These are phyloP conservation scores for Lactuca saligna DNA, from an alignment of 129 eudicot genomes.

Conservation along the genomic window DNA sequence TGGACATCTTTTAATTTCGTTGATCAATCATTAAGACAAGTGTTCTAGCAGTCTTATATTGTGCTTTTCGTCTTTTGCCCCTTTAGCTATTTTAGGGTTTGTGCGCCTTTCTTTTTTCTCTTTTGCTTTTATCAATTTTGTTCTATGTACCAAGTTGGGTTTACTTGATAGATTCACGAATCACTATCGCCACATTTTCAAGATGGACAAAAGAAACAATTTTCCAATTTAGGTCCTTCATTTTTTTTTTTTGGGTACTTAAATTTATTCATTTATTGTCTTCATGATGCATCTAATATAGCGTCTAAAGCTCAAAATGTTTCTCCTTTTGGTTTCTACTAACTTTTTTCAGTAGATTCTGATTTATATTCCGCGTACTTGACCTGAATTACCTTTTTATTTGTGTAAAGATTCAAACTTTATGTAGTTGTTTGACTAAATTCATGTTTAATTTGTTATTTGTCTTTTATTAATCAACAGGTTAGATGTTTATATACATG, in stretches of 20 bases:
- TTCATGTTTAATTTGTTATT: not conserved
- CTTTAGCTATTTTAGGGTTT: not conserved
- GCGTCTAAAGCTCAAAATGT: not conserved
- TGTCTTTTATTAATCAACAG: not conserved
- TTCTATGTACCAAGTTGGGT: constrained; percentile 5
- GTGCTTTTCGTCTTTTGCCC: not conserved
- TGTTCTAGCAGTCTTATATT: not conserved
- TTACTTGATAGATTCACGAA: constrained; percentile 12
- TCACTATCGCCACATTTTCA: not conserved
- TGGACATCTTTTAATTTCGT: not conserved
- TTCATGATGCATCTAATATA: not conserved
- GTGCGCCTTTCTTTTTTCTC: constrained; percentile 7
- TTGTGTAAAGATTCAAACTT: constrained; percentile 13
- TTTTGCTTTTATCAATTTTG: not conserved
- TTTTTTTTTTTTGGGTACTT: not conserved
- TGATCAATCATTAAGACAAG: not conserved
- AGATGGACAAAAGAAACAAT: not conserved
- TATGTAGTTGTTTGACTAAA: not conserved
- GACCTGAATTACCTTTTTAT: constrained; percentile 3
- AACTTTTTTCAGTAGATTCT: constrained; percentile 3
- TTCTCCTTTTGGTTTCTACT: not conserved
- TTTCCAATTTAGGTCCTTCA: not conserved
- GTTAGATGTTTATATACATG: constrained; percentile 88
- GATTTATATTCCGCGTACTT: not conserved
- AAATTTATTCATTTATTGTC: not conserved